Conservation (phyloP, 495 filamentous ascomycete genomes). For the Penicillium pancosmium region DNA sequence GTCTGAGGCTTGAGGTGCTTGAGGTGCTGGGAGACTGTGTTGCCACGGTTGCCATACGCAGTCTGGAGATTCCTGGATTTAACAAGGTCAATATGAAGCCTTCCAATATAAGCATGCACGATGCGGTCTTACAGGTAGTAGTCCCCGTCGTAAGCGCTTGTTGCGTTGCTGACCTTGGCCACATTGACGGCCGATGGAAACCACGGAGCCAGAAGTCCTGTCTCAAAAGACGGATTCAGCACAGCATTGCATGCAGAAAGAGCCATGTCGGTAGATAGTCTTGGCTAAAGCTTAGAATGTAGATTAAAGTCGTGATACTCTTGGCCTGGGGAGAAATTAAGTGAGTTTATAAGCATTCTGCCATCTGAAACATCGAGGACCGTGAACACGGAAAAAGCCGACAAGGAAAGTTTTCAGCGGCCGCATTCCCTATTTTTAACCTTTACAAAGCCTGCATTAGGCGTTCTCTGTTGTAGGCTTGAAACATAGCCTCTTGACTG, state of each 20-base stretch:
- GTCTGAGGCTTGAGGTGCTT: constrained; percentile 12
- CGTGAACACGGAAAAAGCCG: constrained; percentile 1
- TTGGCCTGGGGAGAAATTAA: neutral
- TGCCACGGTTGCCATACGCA: constrained; percentile 25
- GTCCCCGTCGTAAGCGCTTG: constrained; percentile 23
- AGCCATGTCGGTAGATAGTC: constrained; percentile 14
- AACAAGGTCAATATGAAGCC: neutral
- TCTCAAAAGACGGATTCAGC: constrained; percentile 31
- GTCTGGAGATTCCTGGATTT: constrained; percentile 22
- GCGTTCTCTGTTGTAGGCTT: neutral
- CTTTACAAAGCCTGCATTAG: neutral
- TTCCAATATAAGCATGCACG: neutral
- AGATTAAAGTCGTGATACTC: neutral
- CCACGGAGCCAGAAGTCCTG: constrained; percentile 28
- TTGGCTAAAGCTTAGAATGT: constrained; percentile 1
- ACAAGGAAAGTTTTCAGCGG: neutral
- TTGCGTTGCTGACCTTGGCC: constrained; percentile 23
- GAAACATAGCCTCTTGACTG: neutral
- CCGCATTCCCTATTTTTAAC: neutral
- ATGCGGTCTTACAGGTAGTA: constrained; percentile 27
- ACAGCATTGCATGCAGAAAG: constrained; percentile 29
- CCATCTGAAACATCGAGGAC: constrained; percentile 5
- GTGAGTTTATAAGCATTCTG: neutral
- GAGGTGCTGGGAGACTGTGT: constrained; percentile 26
- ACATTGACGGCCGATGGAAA: constrained; percentile 24